Percentiles rank a stretch among this genome's conserved stretches.
These are phyloP conservation scores for Schizophyllum commune DNA, from an alignment of 1,284 basidiomycete genomes.

Conservation along the genomic window DNA sequence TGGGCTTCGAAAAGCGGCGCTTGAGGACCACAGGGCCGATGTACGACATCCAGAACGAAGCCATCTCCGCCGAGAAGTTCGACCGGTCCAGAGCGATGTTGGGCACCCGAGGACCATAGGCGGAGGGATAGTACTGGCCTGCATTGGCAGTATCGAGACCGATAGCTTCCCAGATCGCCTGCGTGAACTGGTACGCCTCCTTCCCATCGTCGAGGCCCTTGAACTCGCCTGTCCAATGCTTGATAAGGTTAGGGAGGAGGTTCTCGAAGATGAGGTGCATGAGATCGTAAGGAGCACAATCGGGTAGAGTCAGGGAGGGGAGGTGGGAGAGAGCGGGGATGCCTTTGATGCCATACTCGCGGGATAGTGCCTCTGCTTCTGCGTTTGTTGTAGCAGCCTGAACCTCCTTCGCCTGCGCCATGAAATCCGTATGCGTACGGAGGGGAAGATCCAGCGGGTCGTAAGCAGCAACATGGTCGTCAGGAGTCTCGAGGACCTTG, in stretches of 20 bases:
- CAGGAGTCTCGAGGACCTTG: conserved; percentile 5
- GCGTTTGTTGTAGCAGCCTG: conserved; percentile 17
- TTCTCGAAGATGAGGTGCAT: conserved; percentile 43
- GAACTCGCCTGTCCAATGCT: conserved; percentile 31
- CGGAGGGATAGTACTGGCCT: conserved; percentile 29
- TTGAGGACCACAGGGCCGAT: conserved; percentile 31
- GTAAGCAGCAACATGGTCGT: conserved; percentile 14
- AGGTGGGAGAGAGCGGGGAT: conserved; percentile 25
- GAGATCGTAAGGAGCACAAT: conserved; percentile 37
- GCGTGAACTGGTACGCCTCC: conserved; percentile 22
- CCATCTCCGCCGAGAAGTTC: conserved; percentile 21
- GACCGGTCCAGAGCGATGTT: conserved; percentile 26
- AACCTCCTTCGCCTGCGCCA: conserved; percentile 25
- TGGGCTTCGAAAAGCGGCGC: conserved; percentile 16
- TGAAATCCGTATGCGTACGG: conserved; percentile 24
- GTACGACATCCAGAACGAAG: conserved; percentile 31
- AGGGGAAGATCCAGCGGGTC: conserved; percentile 29
- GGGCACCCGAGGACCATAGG: conserved; percentile 28
- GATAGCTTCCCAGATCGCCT: conserved; percentile 31
- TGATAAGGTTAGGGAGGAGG: conserved; percentile 29
- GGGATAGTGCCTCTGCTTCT: conserved; percentile 20
- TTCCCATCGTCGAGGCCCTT: conserved; percentile 28
- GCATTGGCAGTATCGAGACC: conserved; percentile 22
- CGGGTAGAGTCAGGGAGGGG: conserved; percentile 28
- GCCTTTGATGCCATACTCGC: conserved; percentile 33